Base-by-base conservation (phyloP, 2,329 filamentous ascomycete genomes). In the Ophiostoma sp. region DNA sequence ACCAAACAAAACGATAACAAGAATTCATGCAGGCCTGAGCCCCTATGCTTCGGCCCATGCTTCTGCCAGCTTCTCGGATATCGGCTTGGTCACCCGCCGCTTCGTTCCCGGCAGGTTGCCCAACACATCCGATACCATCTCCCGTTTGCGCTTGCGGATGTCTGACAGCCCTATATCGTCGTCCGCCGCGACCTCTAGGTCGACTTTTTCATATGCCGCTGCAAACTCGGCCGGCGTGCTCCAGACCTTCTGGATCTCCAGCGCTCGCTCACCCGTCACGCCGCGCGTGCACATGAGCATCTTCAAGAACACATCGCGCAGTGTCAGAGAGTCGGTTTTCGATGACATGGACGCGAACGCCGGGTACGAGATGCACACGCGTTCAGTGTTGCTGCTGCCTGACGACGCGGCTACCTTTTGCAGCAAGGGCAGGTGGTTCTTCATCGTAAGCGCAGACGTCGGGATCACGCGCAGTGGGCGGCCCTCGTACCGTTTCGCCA, bases 251-350 rank as follows among this genome's bases (percentile, higher is more conserved):
- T 94, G 91, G 12, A 95, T 92, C 77, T 92, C 90, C 5, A 93
- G 77, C 0, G 91, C 91, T 73, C 90, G 91, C 73, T 93, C 90
- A 3, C 89, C 89, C 0, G 89, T 91, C 12, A 95, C 81, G 1
- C 90, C 89, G 67, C 84, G 84, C 1, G 85, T 91, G 71, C 89
- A 92, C 90, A 95, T 93, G 64, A 95, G 82, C 90, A 95, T 94
- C 77, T 93, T 93, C 40, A 95, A 79, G 73, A 86, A 94, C 0
- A 93, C 77, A 73, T 95, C 91, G 68, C 89, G 82, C 9, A 94
- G 79, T 0, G 90, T 91, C 73, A 92, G 84, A 69, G 84, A 84
- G 66, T 91, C 89, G 0, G 89, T 91, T 76, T 95, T 95, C 8
- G 88, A 91, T 0, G 87, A 87, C 62, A 94, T 78, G 0, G 87